Conservation (phyloP, 352 stramenopile genomes). For the Phytophthora sojae region DNA sequence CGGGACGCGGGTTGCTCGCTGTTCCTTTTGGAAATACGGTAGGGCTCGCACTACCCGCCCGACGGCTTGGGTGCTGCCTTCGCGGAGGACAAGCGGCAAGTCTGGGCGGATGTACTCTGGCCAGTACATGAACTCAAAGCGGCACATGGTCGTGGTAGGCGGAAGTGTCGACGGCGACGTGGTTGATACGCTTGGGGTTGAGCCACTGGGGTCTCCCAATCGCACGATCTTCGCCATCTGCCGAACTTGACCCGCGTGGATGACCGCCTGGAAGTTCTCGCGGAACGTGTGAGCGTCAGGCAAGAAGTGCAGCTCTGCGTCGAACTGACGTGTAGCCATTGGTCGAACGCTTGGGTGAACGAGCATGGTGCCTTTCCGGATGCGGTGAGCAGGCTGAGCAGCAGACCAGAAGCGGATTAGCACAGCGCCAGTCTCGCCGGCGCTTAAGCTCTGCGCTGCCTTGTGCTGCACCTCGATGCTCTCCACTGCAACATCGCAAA, state of each 20-base stretch:
- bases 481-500: constrained; percentile 71
- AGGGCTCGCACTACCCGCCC: constrained; percentile 73
- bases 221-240: constrained; percentile 85
- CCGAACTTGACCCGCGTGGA: constrained; percentile 80
- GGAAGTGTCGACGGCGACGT: constrained; percentile 17
- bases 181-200: constrained; percentile 3
- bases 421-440: constrained; percentile 76
- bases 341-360: constrained; percentile 71
- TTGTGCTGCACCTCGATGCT: constrained; percentile 87
- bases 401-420: constrained; percentile 56
- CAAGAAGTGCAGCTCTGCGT: constrained; percentile 81
- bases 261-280: constrained; percentile 83
- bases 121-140: constrained; percentile 91
- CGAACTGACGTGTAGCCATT: constrained; percentile 73
- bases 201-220: constrained; percentile 32
- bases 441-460: constrained; percentile 58
- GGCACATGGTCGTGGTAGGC: constrained; percentile 60
- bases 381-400: constrained; percentile 28
- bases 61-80: constrained; percentile 71
- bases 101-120: constrained; percentile 85
- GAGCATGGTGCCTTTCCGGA: constrained; percentile 79
- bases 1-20: constrained; percentile 49
- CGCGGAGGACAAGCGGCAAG: constrained; percentile 76
- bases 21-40: constrained; percentile 52
- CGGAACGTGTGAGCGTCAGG: constrained; percentile 61